Base-by-base conservation (phyloP, 305 asterid genomes). In the Fraxinus greggii region DNA sequence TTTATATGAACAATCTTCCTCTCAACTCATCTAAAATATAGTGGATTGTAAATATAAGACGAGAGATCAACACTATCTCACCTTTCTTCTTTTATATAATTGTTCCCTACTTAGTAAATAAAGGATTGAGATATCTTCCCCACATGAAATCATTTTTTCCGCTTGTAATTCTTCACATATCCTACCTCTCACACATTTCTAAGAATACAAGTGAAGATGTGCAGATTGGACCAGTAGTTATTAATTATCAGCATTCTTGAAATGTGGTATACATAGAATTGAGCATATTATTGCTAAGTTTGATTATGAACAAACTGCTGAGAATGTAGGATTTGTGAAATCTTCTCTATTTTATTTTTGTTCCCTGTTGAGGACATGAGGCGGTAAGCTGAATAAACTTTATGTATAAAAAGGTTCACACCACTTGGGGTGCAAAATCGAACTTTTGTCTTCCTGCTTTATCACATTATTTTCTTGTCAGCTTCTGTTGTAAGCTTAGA, bases 31-130 rank as follows among this genome's bases (percentile, higher is more conserved):
- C 73, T 15, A 72, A 9, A 13, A 35, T 38, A 38, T 8, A n/a
- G 45, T 61, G 67, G 15, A 32, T 42, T 59, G 23, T 2, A 79
- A 63, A 42, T 75, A 72, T 79, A 63, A 61, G 80, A 56, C 61
- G 26, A 38, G 32, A 24, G 72, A 63, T 26, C 13, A 2, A 24
- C 28, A 23, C 32, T 24, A 56, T 56, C 67, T 21, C 67, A 19
- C 28, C 21, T 21, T 19, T 56, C 26, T 54, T 54, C 67, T 19
- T 56, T 56, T 56, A 56, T 19, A 19, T 3, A 56, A 28, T 56
- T 56, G 67, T 21, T 56, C 33, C 17, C 72, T 23, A 63, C 72
- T 63, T 63, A 63, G 15, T 24, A 63, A 23, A 63, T 56, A 56
- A 2, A 56, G 28, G 29, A 5, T 38, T n/a, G 69, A 48, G 32